Conservation (phyloP, 148 eudicot species). For the Rheum nobile region DNA sequence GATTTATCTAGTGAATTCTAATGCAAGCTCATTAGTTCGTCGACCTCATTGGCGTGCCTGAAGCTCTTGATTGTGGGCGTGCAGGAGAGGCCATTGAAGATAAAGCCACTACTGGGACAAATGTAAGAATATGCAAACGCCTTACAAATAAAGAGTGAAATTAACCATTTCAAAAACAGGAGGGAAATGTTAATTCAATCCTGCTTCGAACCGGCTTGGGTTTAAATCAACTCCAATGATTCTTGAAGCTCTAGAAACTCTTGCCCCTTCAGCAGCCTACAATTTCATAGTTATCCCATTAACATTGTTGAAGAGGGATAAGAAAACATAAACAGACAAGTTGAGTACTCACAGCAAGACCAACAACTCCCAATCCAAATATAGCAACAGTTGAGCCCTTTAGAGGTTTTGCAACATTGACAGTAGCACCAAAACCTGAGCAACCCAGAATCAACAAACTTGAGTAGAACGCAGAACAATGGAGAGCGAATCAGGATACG, state of each 20-base stretch:
- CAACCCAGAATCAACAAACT: neutral
- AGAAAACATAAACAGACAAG: neutral
- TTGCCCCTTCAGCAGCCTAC: conserved; percentile 54
- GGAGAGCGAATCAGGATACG: no score
- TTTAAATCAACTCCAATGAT: conserved; percentile 49
- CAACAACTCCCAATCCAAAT: conserved; percentile 74
- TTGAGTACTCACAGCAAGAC: conserved; percentile 52
- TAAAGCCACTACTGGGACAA: no score
- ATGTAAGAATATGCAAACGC: neutral
- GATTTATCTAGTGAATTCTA: no score
- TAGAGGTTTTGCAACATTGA: conserved; percentile 73
- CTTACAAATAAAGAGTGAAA: no score
- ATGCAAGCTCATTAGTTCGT: no score
- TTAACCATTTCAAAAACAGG: neutral
- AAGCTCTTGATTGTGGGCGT: no score
- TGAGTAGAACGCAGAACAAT: neutral
- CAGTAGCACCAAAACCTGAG: conserved; percentile 56
- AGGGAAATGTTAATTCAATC: neutral
- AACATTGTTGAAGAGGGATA: neutral
- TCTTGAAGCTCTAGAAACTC: conserved; percentile 47
- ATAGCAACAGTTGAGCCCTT: conserved; percentile 66
- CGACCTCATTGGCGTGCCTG: no score
- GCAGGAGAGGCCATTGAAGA: no score
- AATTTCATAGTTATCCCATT: neutral
- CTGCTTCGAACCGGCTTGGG: conserved; percentile 22